Conservation (phyloP, 2,329 filamentous ascomycete species). For the Biscogniauxia sp. region DNA sequence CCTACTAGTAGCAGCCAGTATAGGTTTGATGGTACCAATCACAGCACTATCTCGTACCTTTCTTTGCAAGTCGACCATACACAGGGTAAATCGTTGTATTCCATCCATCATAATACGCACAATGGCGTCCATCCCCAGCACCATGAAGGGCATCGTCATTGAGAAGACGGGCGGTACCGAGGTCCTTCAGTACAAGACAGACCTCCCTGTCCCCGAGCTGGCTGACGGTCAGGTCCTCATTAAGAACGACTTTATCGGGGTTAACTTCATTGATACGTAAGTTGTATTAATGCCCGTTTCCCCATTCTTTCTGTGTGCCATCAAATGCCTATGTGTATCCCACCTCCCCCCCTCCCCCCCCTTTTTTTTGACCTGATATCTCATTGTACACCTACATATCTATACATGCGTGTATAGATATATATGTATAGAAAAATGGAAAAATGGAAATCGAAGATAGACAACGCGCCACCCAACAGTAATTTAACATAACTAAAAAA, state of each 20-base stretch:
- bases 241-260: constrained; percentile 74
- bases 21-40: no score
- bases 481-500: not conserved
- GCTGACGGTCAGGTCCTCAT: constrained; percentile 73
- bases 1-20: no score
- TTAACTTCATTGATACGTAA: constrained; percentile 86
- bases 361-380: not conserved
- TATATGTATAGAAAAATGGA: not conserved
- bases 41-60: not conserved
- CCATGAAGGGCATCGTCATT: constrained; percentile 72
- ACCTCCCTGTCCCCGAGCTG: constrained; percentile 67
- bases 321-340: no score
- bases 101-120: constrained; percentile 7
- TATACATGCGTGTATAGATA: not conserved
- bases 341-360: no score
- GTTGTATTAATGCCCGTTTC: constrained; percentile 12
- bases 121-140: constrained; percentile 51
- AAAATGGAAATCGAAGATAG: no score
- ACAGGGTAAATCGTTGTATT: not conserved
- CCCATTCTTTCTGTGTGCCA: no score
- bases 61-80: constrained; percentile 5
- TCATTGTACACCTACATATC: not conserved
- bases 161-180: constrained; percentile 70
- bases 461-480: constrained; percentile 3
- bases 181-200: constrained; percentile 67